Conservation (phyloP, 116 monocot species). For the Posidonia oceanica region DNA sequence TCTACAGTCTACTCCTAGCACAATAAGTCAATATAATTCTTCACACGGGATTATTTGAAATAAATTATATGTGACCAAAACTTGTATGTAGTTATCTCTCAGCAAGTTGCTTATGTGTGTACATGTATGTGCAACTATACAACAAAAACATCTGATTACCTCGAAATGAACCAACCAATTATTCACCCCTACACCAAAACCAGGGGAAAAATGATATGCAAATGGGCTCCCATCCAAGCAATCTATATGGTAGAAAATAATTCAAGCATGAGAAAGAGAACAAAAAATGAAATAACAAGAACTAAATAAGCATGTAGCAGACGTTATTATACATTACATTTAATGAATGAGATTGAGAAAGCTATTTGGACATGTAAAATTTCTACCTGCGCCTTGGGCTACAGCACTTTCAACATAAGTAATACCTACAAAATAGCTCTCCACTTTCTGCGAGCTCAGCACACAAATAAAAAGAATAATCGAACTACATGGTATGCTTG, state of each 20-base stretch:
- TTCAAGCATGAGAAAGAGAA: neutral
- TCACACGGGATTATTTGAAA: too few relatives aligned
- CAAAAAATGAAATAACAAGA: neutral
- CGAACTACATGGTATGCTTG: constrained; percentile 2
- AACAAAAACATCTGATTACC: constrained; percentile 19
- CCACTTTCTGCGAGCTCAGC: constrained; percentile 12
- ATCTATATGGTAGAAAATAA: constrained; percentile 25
- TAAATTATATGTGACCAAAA: too few relatives aligned
- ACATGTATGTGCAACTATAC: neutral
- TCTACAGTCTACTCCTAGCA: too few relatives aligned
- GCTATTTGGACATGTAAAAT: neutral
- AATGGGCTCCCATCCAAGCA: constrained; percentile 91
- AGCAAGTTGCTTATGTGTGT: neutral
- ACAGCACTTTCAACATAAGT: constrained; percentile 63
- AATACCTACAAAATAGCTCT: constrained; percentile 41
- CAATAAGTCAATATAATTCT: too few relatives aligned
- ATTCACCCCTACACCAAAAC: constrained; percentile 70
- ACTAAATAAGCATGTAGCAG: too few relatives aligned
- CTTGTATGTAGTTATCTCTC: neutral
- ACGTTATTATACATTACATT: too few relatives aligned
- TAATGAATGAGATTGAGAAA: too few relatives aligned
- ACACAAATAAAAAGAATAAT: constrained; percentile 21
- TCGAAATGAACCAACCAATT: constrained; percentile 82
- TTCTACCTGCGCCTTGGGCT: constrained; percentile 68
- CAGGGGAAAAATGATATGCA: constrained; percentile 80